phyloP scores from a whole-genome alignment of 1,284 basidiomycete species.

The Ganoderma meredithae region DNA sequence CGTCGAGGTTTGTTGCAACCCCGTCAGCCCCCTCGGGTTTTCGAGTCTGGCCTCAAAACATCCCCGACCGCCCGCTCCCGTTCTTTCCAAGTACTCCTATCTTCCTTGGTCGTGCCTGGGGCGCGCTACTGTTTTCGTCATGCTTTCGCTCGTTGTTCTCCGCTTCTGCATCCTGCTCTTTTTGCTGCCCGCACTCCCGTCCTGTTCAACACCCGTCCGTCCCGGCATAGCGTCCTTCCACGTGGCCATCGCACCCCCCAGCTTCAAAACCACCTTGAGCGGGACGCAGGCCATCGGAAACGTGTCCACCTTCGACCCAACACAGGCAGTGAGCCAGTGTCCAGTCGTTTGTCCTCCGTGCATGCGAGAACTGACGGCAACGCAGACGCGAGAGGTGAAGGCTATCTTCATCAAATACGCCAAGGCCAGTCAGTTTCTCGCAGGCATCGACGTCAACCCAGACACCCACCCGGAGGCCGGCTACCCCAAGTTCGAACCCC shows the following conservation, averaged over 20 bases:
- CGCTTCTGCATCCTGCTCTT: conserved; percentile 12
- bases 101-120: conserved; percentile 24
- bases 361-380: neutral
- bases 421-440: conserved; percentile 44
- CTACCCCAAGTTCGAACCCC: conserved; percentile 38
- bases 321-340: conserved; percentile 27
- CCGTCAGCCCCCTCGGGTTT: conserved; percentile 5
- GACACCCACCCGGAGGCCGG: conserved; percentile 38
- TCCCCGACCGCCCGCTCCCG: neutral
- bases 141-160: neutral
- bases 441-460: conserved; percentile 45
- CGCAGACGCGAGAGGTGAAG: conserved; percentile 42
- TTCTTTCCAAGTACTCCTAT: conserved; percentile 2
- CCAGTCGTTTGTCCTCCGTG: neutral
- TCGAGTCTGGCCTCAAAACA: neutral
- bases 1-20: conserved; percentile 17
- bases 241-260: neutral
- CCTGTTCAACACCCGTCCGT: conserved; percentile 8
- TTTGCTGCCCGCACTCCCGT: conserved; percentile 16
- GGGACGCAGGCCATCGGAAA: conserved; percentile 4
- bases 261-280: neutral
- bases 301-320: conserved; percentile 31
- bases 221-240: neutral
- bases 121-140: conserved; percentile 21
- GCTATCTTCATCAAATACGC: conserved; percentile 48